Evolutionary conservation across 2,329 filamentous ascomycete genomes (phyloP), one percentile per base, ranked within the genome.

Genomic region (Fusarium goolgardi): DNA sequence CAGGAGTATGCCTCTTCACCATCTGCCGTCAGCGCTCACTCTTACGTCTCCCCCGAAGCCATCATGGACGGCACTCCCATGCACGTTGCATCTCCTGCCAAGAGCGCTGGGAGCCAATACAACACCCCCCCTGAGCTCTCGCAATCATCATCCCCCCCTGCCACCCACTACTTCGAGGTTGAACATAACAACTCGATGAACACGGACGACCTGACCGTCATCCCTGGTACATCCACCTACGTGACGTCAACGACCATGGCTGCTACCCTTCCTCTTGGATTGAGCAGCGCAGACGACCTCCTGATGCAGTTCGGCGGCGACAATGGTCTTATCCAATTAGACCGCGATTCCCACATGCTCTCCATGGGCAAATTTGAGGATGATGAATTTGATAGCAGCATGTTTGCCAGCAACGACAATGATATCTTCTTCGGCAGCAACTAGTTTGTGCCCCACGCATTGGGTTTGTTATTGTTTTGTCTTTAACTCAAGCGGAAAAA

Each of bases 121-220:
- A 86, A 84, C 75, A 86, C 86, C 5, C 85, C 86, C 6, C 87
- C 87, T 2, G 86, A 85, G 63, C 83, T 89, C 31, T 88, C 86
- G n/a, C 83, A 86, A 62, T 86, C 86, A 23, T 86, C 85, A 16
- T 88, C 87, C 25, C 86, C 86, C 6, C 84, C 84, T 29, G 78
- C 82, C 8, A 72, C 75, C n/a, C 80, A 78, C 44, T 84, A 81
- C 75, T 86, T 84, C 69, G 80, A 84, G 41, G 74, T 81, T 59
- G 82, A 84, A 41, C 76, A 80, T 40, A 79, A 78, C 72, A 75
- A 76, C 3, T 73, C 77, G 6, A 72, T 72, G 25, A 70, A 69
- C 41, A 58, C 64, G 1, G 77, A 80, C 27, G 77, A 77, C 29
- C 64, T 79, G 39, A 72, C 73, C 56, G 70, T 57, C 45, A 72